These are phyloP conservation scores for Capillidium rhysosporum DNA, from an alignment of 371 early-diverging fungal species.

Conservation along the genomic window DNA sequence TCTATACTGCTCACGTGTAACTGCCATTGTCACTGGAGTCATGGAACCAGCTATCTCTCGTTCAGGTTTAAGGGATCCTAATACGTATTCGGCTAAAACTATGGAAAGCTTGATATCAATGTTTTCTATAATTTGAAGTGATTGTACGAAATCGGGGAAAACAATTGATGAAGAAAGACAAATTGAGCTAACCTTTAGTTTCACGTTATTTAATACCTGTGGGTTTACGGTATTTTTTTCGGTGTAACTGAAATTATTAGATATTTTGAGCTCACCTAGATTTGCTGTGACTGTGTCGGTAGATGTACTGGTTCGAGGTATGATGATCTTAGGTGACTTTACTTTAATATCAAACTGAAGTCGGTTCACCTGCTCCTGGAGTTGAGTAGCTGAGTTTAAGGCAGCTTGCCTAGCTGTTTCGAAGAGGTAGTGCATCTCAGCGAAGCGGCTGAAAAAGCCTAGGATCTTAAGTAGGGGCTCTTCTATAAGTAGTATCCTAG, in stretches of 20 bases:
- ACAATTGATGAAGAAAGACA: slow-evolving; percentile 34
- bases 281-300: slow-evolving; percentile 49
- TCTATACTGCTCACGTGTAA: slow-evolving; percentile 6
- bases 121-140: slow-evolving; percentile 60
- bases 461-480: slow-evolving; percentile 29
- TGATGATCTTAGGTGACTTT: slow-evolving; percentile 73
- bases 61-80: slow-evolving; percentile 18
- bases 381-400: slow-evolving; percentile 50
- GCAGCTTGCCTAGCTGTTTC: slow-evolving; percentile 76
- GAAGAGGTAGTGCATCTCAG: slow-evolving; percentile 72
- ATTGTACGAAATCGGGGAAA: slow-evolving; percentile 14
- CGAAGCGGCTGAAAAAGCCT: slow-evolving; percentile 51
- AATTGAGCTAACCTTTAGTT: slow-evolving; percentile 42
- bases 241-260: slow-evolving; percentile 39
- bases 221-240: slow-evolving; percentile 12
- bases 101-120: slow-evolving; percentile 51
- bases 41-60: slow-evolving; percentile 13
- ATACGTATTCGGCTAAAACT: slow-evolving; percentile 16
- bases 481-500: slow-evolving; percentile 48
- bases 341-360: slow-evolving; percentile 69
- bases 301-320: slow-evolving; percentile 42
- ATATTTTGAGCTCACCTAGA: slow-evolving; percentile 71
- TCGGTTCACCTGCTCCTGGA: slow-evolving; percentile 47
- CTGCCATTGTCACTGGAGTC: background rate
- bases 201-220: slow-evolving; percentile 28